Conservation (phyloP, 345 rosid species). For the Bruguiera gymnorhiza region DNA sequence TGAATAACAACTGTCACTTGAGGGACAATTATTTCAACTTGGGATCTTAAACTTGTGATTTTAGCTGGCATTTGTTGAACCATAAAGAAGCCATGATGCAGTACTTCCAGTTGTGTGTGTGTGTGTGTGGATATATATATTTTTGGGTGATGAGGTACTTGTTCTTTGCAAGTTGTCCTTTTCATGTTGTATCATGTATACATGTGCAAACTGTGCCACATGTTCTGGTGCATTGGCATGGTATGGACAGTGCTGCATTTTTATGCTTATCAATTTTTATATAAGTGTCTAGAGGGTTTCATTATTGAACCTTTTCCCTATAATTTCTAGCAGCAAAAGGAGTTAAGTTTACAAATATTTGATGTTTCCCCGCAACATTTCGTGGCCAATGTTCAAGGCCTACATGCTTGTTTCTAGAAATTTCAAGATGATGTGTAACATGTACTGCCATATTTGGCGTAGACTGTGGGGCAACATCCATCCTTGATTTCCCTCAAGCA, state of each 20-base stretch:
- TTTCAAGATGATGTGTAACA: constrained; percentile 15
- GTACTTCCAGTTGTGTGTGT: neutral
- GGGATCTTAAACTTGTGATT: neutral
- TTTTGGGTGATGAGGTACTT: neutral
- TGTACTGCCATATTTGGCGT: constrained; percentile 8
- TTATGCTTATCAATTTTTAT: neutral
- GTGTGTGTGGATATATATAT: neutral
- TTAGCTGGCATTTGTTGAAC: neutral
- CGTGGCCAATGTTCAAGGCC: constrained; percentile 11
- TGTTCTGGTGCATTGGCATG: neutral
- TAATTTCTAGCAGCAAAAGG: constrained; percentile 13
- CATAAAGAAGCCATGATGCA: neutral
- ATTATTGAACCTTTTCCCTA: neutral
- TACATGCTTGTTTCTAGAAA: constrained; percentile 18
- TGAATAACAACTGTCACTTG: neutral
- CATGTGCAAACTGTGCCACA: neutral
- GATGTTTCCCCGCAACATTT: constrained; percentile 15
- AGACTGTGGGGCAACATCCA: constrained; percentile 11
- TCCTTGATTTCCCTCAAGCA: constrained; percentile 7
- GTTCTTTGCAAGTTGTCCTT: neutral
- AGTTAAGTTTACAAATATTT: constrained; percentile 11
- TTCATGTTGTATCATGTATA: neutral
- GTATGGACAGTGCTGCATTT: neutral
- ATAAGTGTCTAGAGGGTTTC: constrained; percentile 2
- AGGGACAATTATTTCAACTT: neutral